Base-by-base conservation (phyloP, 192 early-diverging fungal genomes). In the Coemansia sp. region DNA sequence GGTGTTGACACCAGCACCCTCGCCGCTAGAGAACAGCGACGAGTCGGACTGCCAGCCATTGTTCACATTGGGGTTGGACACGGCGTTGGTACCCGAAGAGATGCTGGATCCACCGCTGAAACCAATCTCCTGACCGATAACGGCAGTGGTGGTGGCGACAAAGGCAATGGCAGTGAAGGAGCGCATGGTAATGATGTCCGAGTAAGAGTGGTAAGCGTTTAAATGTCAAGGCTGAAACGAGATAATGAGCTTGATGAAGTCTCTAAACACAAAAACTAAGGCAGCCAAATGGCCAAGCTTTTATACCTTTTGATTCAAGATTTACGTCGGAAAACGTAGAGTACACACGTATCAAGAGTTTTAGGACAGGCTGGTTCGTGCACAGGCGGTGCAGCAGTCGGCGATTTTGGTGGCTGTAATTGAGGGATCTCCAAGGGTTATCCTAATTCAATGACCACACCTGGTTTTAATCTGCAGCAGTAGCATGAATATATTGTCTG, bases 1-100 rank as follows among this genome's bases (percentile, higher is more conserved):
- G 4, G 61, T 53, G 40, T 54, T 56, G 9, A 55, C 56, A 3
- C 44, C 43, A 4, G 46, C 40, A 9, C 34, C 39, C 11, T 50
- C 29, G 20, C 43, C 38, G 27, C 56, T 43, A 5, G 19, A 32
- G 13, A 63, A 53, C 20, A 70, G 55, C 20, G 67, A 75, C 9
- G 64, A 67, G 46, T 75, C 72, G 6, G 60, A 44, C 56, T 67
- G 64, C 64, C 64, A 63, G 64, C n/a, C n/a, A n/a, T n/a, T n/a
- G n/a, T n/a, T n/a, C n/a, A n/a, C n/a, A n/a, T n/a, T n/a, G n/a
- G n/a, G 72, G 60, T 67, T 67, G 17, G 72, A 67, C 43, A 75
- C 40, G 34, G 60, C 72, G 53, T 60, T 75, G 17, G 72, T 45
- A 4, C 64, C 72, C 20, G 46, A 51, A 28, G 55, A 60, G 5